phyloP scores from a whole-genome alignment of 257 asterid genomes.

The Dorcoceras hygrometricum region DNA sequence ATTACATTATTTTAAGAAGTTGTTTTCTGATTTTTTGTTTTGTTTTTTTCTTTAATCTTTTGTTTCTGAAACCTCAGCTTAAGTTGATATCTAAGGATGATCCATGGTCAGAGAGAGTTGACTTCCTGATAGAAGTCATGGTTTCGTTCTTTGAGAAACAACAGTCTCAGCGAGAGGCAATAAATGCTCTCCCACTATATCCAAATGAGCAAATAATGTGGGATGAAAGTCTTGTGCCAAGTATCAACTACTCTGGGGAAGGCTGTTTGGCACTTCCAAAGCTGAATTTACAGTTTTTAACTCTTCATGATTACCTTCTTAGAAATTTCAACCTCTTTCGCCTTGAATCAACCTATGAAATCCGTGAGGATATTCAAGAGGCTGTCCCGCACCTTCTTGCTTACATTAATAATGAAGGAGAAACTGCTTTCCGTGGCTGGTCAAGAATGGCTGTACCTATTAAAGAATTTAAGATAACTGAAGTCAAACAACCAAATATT shows the following conservation, averaged over 20 bases:
- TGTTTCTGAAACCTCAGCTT: slow-evolving; percentile 52
- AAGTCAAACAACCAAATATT: slow-evolving; percentile 91
- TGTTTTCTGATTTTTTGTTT: slow-evolving; percentile 6
- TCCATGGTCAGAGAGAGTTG: slow-evolving; percentile 93
- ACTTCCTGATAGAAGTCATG: slow-evolving; percentile 89
- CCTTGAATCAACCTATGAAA: slow-evolving; percentile 96
- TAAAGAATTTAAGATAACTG: slow-evolving; percentile 70
- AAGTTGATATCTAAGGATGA: slow-evolving; percentile 76
- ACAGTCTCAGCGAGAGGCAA: slow-evolving; percentile 95
- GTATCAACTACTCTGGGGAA: slow-evolving; percentile 98
- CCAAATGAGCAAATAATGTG: slow-evolving; percentile 98
- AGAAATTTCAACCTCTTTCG: slow-evolving; percentile 98
- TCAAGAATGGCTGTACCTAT: slow-evolving; percentile 99
- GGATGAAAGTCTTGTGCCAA: slow-evolving; percentile 99
- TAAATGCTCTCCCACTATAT: slow-evolving; percentile 94
- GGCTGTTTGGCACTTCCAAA: slow-evolving; percentile 99
- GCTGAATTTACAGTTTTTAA: slow-evolving; percentile 89
- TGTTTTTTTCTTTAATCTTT: slow-evolving; percentile 3
- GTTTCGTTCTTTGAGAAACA: slow-evolving; percentile 90
- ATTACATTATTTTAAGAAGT: slow-evolving; percentile 5
- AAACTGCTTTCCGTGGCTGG: slow-evolving; percentile 99
- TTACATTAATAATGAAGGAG: slow-evolving; percentile 83
- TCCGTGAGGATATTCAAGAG: slow-evolving; percentile 98
- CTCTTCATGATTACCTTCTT: slow-evolving; percentile 95
- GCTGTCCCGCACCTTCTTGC: slow-evolving; percentile 98